Evolutionary conservation across 1,139 yeast genomes (phyloP).

Genomic region (Sugiyamaella pinicola): DNA sequence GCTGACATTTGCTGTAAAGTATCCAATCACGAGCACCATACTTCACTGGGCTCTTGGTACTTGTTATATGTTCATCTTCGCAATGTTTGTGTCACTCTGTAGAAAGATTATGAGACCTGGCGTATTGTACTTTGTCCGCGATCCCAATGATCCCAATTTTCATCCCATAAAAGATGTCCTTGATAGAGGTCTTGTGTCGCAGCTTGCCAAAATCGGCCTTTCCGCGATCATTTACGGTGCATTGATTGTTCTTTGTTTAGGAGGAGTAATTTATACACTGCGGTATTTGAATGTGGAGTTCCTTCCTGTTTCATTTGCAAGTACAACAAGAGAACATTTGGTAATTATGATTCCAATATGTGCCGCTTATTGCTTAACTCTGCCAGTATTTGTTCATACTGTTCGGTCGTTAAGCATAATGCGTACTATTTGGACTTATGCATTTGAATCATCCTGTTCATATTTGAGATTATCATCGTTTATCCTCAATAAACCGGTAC

Average conservation of each 20-base stretch:
- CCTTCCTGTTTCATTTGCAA: slow-evolving; percentile 38
- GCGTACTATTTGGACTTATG: slow-evolving; percentile 58
- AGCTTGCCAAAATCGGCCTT: slow-evolving; percentile 69
- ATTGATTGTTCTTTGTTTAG: slow-evolving; percentile 75
- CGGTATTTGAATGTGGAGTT: slow-evolving; percentile 45
- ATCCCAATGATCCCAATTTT: slow-evolving; percentile 92
- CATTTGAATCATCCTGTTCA: slow-evolving; percentile 59
- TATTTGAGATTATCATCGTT: slow-evolving; percentile 75
- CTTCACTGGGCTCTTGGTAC: slow-evolving; percentile 80
- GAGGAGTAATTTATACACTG: slow-evolving; percentile 59
- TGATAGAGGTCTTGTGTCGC: slow-evolving; percentile 70
- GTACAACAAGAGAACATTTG: slow-evolving; percentile 12
- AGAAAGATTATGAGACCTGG: slow-evolving; percentile 83
- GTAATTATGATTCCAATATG: slow-evolving; percentile 22
- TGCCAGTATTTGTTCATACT: slow-evolving; percentile 35
- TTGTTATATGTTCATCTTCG: slow-evolving; percentile 81
- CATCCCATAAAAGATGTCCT: slow-evolving; percentile 88
- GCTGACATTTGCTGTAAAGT: slow-evolving; percentile 27
- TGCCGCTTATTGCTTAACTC: slow-evolving; percentile 18
- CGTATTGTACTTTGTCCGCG: slow-evolving; percentile 83
- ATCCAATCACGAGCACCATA: slow-evolving; percentile 36
- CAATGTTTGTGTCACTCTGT: slow-evolving; percentile 82
- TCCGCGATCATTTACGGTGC: slow-evolving; percentile 77
- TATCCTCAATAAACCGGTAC: slow-evolving; percentile 65
- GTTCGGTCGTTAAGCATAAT: slow-evolving; percentile 30